Base-by-base conservation (phyloP, 306 rosid genomes). In the Lotus japonicus region DNA sequence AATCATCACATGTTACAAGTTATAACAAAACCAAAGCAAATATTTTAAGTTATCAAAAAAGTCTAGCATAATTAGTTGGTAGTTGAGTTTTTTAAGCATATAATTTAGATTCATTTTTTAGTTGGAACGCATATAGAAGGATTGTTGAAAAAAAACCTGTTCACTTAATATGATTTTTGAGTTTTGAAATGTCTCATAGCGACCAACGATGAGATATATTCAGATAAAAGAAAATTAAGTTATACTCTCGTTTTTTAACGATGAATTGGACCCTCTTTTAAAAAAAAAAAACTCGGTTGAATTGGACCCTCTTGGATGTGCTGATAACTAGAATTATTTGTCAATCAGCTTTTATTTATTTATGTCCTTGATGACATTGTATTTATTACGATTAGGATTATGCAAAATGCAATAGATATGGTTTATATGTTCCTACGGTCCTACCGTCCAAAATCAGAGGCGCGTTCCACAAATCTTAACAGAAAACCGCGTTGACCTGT, bases 401-500 rank as follows among this genome's bases (percentile, higher is more conserved):
- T 68, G 79, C 36, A 73, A 70, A 74, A 43, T 61, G 46, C 48
- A 61, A 49, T 78, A 64, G 64, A 61, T 74, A 74, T 63, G 13
- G 14, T 70, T 45, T 76, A 70, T 76, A 70, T 77, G 74, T 69
- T 81, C 46, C n/a, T n/a, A n/a, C n/a, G n/a, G n/a, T 12, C 58
- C 70, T 54, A 82, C 87, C 84, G 77, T 72, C 87, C 84, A 66
- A 73, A 64, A 80, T 84, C 79, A 19, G 58, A 67, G 67, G 55
- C 68, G 65, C 61, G 68, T 72, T 72, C 39, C 55, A 69, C 74
- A 74, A 71, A 72, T 75, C 76, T 58, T 13, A 83, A 73, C 77
- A 38, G 82, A 85, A 83, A 82, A 71, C 81, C 71, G 78, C 45
- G 85, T 77, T 77, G 88, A 77, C 71, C 65, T 69, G 73, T 80